Percentiles rank a stretch among this genome's conserved stretches.
Evolutionary conservation across 148 eudicot species (phyloP).

Genomic region (Selenicereus undatus): DNA sequence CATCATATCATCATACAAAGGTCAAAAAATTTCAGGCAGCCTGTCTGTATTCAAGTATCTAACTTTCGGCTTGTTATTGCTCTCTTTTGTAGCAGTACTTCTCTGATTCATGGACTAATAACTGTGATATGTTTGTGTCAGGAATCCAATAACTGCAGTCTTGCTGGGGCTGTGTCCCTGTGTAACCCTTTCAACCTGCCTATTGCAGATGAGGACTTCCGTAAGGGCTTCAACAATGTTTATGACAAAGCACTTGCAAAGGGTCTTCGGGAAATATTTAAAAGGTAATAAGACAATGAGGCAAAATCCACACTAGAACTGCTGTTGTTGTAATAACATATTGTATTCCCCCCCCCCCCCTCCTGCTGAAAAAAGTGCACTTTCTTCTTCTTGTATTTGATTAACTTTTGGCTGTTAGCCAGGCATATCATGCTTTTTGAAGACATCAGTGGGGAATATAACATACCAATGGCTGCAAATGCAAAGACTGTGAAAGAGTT

Average conservation of each 20-base stretch:
- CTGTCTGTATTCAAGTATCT: too few relatives aligned
- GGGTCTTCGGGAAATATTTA: slow-evolving; percentile 75
- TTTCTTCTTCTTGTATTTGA: background rate
- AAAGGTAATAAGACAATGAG: slow-evolving; percentile 37
- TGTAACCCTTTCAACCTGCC: slow-evolving; percentile 96
- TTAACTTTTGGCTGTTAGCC: slow-evolving; percentile 16
- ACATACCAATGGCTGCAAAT: slow-evolving; percentile 69
- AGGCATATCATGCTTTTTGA: slow-evolving; percentile 84
- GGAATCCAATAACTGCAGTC: slow-evolving; percentile 67
- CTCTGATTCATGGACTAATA: background rate
- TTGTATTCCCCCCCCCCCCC: background rate
- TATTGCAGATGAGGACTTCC: slow-evolving; percentile 89
- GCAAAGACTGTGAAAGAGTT: slow-evolving; percentile 87
- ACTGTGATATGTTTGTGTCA: slow-evolving; percentile 27
- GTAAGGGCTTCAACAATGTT: slow-evolving; percentile 76
- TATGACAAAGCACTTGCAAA: slow-evolving; percentile 83
- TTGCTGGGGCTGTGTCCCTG: slow-evolving; percentile 89
- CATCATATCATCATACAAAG: too few relatives aligned
- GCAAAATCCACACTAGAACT: background rate
- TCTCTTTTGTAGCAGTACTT: background rate
- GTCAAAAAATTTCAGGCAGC: too few relatives aligned
- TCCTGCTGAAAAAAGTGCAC: background rate
- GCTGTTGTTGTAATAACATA: background rate
- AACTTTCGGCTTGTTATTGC: background rate
- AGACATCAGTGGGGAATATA: slow-evolving; percentile 82